Evolutionary conservation across 2,329 filamentous ascomycete genomes (phyloP).

Genomic region (Ascocoryne sarcoides): DNA sequence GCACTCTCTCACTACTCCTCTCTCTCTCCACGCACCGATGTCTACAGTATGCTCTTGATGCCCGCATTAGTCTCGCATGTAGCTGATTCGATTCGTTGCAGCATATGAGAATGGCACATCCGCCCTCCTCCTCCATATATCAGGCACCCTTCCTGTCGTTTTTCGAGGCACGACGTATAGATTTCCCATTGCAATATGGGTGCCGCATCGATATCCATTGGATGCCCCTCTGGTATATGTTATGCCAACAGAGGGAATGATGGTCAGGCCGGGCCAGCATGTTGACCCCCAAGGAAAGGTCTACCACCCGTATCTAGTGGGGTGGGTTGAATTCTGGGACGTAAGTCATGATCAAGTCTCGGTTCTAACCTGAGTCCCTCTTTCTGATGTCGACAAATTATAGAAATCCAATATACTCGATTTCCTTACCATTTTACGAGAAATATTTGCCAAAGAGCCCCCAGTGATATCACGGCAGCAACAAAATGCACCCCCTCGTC

Average conservation of each 20-base stretch:
- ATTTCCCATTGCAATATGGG: conserved; percentile 88
- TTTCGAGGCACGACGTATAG: conserved; percentile 86
- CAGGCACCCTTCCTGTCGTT: conserved; percentile 80
- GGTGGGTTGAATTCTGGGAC: conserved; percentile 86
- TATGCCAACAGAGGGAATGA: conserved; percentile 79
- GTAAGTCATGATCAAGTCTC: conserved; percentile 42
- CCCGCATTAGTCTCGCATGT: not conserved
- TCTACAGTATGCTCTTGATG: conserved; percentile 63
- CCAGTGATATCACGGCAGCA: conserved; percentile 71
- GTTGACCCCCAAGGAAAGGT: conserved; percentile 87
- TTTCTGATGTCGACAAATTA: conserved; percentile 2
- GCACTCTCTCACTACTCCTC: conserved; percentile 71
- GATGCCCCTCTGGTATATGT: conserved; percentile 85
- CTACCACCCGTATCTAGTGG: conserved; percentile 90
- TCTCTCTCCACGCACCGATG: conserved; percentile 79
- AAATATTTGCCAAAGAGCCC: conserved; percentile 90
- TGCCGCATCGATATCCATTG: conserved; percentile 81
- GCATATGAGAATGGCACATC: conserved; percentile 84
- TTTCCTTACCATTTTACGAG: conserved; percentile 71
- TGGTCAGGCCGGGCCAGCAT: conserved; percentile 85
- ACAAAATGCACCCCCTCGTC: conserved; percentile 34
- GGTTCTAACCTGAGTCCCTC: not conserved
- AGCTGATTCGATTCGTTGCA: conserved; percentile 32
- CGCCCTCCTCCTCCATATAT: conserved; percentile 76
- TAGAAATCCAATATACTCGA: conserved; percentile 78